These are phyloP conservation scores for Seiridium cupressi DNA, from an alignment of 2,329 filamentous ascomycete genomes.

Conservation along the genomic window DNA sequence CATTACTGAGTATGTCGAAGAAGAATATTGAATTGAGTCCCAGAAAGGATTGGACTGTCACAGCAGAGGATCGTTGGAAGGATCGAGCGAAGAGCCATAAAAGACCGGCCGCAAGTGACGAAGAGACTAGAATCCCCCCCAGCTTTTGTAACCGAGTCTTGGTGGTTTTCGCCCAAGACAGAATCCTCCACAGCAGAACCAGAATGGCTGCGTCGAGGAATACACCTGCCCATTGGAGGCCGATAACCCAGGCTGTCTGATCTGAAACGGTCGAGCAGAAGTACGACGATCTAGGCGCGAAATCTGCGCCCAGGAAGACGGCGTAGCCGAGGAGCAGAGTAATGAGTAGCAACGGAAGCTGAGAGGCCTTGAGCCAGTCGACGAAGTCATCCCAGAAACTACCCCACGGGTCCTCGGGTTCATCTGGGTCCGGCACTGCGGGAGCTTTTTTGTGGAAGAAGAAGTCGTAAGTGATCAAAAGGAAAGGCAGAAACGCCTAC, in stretches of 20 bases:
- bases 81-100: conserved; percentile 33
- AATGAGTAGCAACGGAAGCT: conserved; percentile 33
- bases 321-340: conserved; percentile 40
- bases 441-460: conserved; percentile 30
- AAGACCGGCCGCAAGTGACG: conserved; percentile 35
- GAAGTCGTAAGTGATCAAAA: conserved; percentile 44
- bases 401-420: conserved; percentile 43
- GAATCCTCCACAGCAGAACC: conserved; percentile 48
- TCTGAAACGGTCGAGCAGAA: conserved; percentile 47
- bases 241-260: conserved; percentile 30
- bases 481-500: conserved; percentile 45
- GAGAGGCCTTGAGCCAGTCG: conserved; percentile 44
- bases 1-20: conserved; percentile 48
- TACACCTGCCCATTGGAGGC: conserved; percentile 44
- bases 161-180: conserved; percentile 49
- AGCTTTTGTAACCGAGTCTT: conserved; percentile 45
- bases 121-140: conserved; percentile 38
- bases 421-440: conserved; percentile 36
- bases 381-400: conserved; percentile 45
- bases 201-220: conserved; percentile 45
- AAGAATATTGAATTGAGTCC: conserved; percentile 43
- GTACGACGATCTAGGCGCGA: conserved; percentile 45
- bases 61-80: conserved; percentile 20
- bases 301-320: conserved; percentile 36
- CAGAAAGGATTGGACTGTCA: conserved; percentile 22